Evolutionary conservation across 768 basidiomycete genomes (phyloP).

Genomic region (Naematelia aurantialba): DNA sequence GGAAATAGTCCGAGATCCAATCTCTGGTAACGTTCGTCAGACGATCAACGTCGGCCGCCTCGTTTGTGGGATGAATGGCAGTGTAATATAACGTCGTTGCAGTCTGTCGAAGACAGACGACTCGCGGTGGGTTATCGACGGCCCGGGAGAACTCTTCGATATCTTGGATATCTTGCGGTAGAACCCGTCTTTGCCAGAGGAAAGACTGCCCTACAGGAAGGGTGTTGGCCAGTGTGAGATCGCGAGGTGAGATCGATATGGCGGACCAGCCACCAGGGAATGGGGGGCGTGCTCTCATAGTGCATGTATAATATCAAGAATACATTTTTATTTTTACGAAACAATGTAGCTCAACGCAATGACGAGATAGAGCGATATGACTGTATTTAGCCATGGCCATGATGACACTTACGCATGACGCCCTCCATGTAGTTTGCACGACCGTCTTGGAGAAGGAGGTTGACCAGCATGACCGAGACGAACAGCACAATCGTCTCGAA

Average conservation of each 20-base stretch:
- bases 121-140: slow-evolving; percentile 39
- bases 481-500: slow-evolving; percentile 74
- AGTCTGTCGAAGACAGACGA: slow-evolving; percentile 47
- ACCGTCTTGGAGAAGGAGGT: slow-evolving; percentile 62
- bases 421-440: slow-evolving; percentile 93
- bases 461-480: slow-evolving; percentile 81
- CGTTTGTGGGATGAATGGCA: slow-evolving; percentile 24
- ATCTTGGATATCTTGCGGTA: slow-evolving; percentile 15
- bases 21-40: slow-evolving; percentile 11
- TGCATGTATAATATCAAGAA: too few species aligned
- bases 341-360: slow-evolving; percentile 65
- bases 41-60: slow-evolving; percentile 5
- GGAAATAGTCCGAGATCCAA: slow-evolving; percentile 78
- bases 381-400: slow-evolving; percentile 16
- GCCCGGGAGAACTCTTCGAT: slow-evolving; percentile 48
- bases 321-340: slow-evolving; percentile 4
- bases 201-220: slow-evolving; percentile 49
- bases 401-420: slow-evolving; percentile 57
- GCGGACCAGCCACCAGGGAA: slow-evolving; percentile 42
- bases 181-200: slow-evolving; percentile 40
- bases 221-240: slow-evolving; percentile 44
- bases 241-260: slow-evolving; percentile 25
- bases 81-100: slow-evolving; percentile 35
- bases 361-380: slow-evolving; percentile 68
- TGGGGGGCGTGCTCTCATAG: slow-evolving; percentile 25